Conservation (phyloP, 257 asterid genomes). For the Henckelia pumila region DNA sequence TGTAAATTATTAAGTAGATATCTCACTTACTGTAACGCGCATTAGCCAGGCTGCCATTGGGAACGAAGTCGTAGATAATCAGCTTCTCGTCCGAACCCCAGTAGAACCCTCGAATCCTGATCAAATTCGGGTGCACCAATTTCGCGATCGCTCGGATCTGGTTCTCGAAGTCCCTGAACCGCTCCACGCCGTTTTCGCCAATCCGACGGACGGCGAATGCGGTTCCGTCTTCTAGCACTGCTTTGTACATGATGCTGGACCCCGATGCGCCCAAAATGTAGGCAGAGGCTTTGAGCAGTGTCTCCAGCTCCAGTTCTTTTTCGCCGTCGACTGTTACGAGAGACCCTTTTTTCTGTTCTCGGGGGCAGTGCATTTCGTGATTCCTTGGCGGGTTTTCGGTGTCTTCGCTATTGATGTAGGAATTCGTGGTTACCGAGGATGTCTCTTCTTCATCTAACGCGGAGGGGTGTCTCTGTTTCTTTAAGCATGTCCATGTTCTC, state of each 20-base stretch:
- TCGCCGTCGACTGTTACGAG: conserved; percentile 84
- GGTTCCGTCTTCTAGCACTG: conserved; percentile 82
- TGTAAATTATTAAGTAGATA: conserved; percentile 4
- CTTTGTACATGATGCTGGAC: conserved; percentile 92
- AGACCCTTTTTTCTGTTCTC: conserved; percentile 59
- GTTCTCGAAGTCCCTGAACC: conserved; percentile 85
- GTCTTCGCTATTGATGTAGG: conserved; percentile 45
- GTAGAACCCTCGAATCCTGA: conserved; percentile 81
- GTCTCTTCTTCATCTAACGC: conserved; percentile 27
- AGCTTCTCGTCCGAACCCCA: conserved; percentile 95
- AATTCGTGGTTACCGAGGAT: conserved; percentile 45
- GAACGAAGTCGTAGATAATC: conserved; percentile 87
- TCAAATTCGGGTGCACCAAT: conserved; percentile 82
- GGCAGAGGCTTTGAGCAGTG: conserved; percentile 85
- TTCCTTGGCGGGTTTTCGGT: conserved; percentile 15
- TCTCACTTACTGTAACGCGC: conserved; percentile 88
- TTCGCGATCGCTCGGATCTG: conserved; percentile 72
- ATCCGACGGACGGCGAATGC: conserved; percentile 80
- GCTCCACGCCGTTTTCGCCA: conserved; percentile 79
- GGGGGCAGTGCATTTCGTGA: conserved; percentile 23
- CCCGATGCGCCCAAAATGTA: conserved; percentile 92
- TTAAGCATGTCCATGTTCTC: conserved; percentile 71
- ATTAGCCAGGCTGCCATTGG: conserved; percentile 88
- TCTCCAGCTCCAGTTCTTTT: conserved; percentile 74
- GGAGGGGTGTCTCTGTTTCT: conserved; percentile 39